Evolutionary conservation across 768 basidiomycete species (phyloP).

Genomic region (Chlorophyllum brunneum): DNA sequence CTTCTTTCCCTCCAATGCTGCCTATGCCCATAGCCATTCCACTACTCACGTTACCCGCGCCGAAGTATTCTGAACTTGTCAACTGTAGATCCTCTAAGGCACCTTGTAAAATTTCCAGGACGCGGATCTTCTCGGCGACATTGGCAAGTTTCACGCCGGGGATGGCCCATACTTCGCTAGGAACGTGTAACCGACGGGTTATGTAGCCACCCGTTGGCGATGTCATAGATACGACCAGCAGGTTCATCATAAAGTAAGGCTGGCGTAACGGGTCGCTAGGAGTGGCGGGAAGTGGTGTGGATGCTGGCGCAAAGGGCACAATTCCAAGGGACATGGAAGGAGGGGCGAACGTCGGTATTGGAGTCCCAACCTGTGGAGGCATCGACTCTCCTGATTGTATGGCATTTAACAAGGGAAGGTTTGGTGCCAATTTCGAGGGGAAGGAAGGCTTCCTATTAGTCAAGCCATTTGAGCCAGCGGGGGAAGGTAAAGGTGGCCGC

Average conservation of each 20-base stretch:
- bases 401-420: slow-evolving; percentile 35
- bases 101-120: slow-evolving; percentile 72
- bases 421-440: not conserved
- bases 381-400: slow-evolving; percentile 22
- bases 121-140: slow-evolving; percentile 80
- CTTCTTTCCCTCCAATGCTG: slow-evolving; percentile 72
- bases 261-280: slow-evolving; percentile 74
- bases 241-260: slow-evolving; percentile 88
- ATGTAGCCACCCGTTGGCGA: slow-evolving; percentile 83
- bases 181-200: slow-evolving; percentile 82
- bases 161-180: slow-evolving; percentile 88
- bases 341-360: slow-evolving; percentile 13
- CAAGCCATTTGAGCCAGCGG: slow-evolving; percentile 26
- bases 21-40: slow-evolving; percentile 74
- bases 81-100: slow-evolving; percentile 77
- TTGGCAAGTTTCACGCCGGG: slow-evolving; percentile 83
- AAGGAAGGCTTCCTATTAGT: slow-evolving; percentile 54
- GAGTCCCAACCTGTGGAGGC: slow-evolving; percentile 30
- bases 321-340: slow-evolving; percentile 29
- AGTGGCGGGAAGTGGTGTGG: slow-evolving; percentile 70
- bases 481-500: slow-evolving; percentile 48
- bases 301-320: slow-evolving; percentile 62
- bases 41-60: slow-evolving; percentile 74
- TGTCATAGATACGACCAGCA: slow-evolving; percentile 75
- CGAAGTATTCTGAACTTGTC: slow-evolving; percentile 70